Base-by-base conservation (phyloP, 2,329 filamentous ascomycete species). In the Thelonectria discophora region DNA sequence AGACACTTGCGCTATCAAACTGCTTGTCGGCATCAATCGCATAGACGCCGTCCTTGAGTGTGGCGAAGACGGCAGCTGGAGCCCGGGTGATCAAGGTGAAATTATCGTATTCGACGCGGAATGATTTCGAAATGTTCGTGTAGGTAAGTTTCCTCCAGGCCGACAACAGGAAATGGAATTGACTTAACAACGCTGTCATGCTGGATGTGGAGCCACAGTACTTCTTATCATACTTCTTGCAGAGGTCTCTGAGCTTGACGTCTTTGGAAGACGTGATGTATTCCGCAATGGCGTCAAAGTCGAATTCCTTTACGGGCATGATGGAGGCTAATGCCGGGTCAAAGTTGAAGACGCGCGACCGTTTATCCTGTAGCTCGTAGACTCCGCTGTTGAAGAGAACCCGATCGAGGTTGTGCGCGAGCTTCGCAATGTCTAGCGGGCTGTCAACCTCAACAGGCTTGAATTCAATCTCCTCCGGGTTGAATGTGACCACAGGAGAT, bases 21-120 rank as follows among this genome's bases (percentile, higher is more conserved):
- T 97, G 86, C 78, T 98, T 99, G 77, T 99, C 95, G 0, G 94
- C 92, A 75, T 99, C 95, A 61, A 99, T 95, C 5, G 94, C 94
- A 74, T 99, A 99, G 1, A 88, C 86, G 1, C 94, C 94, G 72
- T 97, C 86, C 66, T 91, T 90, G 77, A 89, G 91, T 53, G 91
- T 87, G 15, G 97, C 80, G 71, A 97, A 97, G 46, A 93, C 88
- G 11, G 93, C 91, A 4, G 88, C 85, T 1, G 95, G 94, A 1
- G 87, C 86, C 69, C 88, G 86, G 60, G 87, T 86, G 40, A 97
- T 84, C 10, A 79, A 79, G 2, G 94, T 97, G 71, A 93, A 97
- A 9, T 82, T 86, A 2, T 77, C 70, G n/a, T 82, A 84, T 7
- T 88, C 84, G 1, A 85, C 81, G 0, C 79, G 73, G 68, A 97